Percentiles rank a stretch among this genome's conserved stretches.
These are phyloP conservation scores for Erythrophleum fordii DNA, from an alignment of 306 rosid species.

Conservation along the genomic window DNA sequence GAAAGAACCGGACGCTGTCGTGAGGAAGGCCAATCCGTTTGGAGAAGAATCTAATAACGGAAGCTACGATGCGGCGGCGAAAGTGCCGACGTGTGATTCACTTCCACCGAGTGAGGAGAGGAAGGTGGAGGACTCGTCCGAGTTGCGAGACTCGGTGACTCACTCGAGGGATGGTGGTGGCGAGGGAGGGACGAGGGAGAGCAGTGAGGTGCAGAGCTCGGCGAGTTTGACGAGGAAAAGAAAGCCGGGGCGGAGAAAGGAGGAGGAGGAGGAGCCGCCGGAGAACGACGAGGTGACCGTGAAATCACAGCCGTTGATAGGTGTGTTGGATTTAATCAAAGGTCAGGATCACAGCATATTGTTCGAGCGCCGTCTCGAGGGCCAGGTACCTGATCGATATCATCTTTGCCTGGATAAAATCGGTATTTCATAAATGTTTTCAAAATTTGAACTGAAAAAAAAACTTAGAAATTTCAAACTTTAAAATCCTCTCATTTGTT, in stretches of 20 bases:
- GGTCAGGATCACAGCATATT: slow-evolving; percentile 59
- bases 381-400: slow-evolving; percentile 57
- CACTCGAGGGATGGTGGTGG: slow-evolving; percentile 45
- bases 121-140: slow-evolving; percentile 61
- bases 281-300: slow-evolving; percentile 35
- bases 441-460: background rate
- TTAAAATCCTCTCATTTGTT: too few species aligned
- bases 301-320: slow-evolving; percentile 66
- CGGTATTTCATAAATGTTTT: slow-evolving; percentile 15
- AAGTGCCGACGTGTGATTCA: slow-evolving; percentile 41
- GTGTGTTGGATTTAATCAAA: slow-evolving; percentile 56
- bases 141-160: slow-evolving; percentile 67
- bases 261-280: slow-evolving; percentile 28
- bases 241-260: slow-evolving; percentile 52
- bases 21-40: slow-evolving; percentile 39
- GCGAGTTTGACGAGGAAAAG: slow-evolving; percentile 66
- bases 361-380: slow-evolving; percentile 74
- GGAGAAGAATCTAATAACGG: slow-evolving; percentile 72
- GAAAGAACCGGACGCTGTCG: slow-evolving; percentile 37
- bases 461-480: background rate
- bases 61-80: slow-evolving; percentile 60
- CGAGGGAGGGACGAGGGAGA: slow-evolving; percentile 57
- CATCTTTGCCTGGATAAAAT: slow-evolving; percentile 29
- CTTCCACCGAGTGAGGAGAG: slow-evolving; percentile 54
- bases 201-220: slow-evolving; percentile 86